phyloP scores from a whole-genome alignment of 148 eudicot species.

The Rhododendron ferrugineum region DNA sequence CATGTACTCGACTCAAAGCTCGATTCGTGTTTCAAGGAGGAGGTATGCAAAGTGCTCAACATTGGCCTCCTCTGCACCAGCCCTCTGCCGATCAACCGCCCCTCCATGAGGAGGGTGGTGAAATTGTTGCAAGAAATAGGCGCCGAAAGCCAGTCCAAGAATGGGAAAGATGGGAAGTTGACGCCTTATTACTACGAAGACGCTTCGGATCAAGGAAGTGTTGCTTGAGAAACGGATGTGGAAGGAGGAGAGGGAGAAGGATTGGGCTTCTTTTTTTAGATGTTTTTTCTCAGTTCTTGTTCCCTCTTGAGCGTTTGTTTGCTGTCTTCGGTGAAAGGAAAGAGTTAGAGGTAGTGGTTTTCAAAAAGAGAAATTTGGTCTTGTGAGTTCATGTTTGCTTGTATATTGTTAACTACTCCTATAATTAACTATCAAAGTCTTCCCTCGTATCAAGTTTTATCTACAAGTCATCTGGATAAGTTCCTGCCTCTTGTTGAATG shows the following conservation, averaged over 20 bases:
- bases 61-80: slow-evolving; percentile 86
- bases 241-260: background rate
- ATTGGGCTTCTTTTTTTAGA: background rate
- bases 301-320: background rate
- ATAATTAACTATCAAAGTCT: background rate
- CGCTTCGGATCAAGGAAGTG: slow-evolving; percentile 75
- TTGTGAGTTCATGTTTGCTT: background rate
- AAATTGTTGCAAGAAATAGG: slow-evolving; percentile 70
- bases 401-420: background rate
- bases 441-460: background rate
- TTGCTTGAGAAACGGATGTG: slow-evolving; percentile 33
- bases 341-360: background rate
- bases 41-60: slow-evolving; percentile 63
- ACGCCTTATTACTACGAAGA: slow-evolving; percentile 90
- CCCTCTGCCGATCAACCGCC: slow-evolving; percentile 83
- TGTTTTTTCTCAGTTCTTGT: background rate
- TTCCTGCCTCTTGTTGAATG: background rate
- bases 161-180: slow-evolving; percentile 59
- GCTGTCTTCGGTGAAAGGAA: background rate
- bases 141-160: slow-evolving; percentile 35
- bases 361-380: background rate
- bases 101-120: slow-evolving; percentile 89
- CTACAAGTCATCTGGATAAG: background rate
- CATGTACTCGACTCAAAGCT: slow-evolving; percentile 68
- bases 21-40: slow-evolving; percentile 73